phyloP scores from a whole-genome alignment of 768 basidiomycete species.

The Lyophyllum decastes region DNA sequence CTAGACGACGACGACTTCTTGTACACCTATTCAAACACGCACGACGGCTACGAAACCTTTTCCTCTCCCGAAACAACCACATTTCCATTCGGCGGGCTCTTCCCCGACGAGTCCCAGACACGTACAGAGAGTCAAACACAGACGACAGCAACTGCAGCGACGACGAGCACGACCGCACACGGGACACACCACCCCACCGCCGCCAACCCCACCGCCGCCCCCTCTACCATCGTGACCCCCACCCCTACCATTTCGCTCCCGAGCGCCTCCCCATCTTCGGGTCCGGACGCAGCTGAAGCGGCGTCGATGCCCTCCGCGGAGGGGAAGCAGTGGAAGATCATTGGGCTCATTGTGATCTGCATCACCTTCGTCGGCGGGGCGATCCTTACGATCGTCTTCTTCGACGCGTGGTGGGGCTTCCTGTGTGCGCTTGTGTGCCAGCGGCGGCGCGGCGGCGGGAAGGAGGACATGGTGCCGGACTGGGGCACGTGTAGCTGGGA shows the following conservation, averaged over 20 bases:
- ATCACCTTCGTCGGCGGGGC: slow-evolving; percentile 57
- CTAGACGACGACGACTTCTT: slow-evolving; percentile 15
- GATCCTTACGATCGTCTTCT: slow-evolving; percentile 63
- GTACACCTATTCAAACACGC: slow-evolving; percentile 1
- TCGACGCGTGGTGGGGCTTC: slow-evolving; percentile 72
- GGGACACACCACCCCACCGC: neutral
- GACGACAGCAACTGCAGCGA: neutral
- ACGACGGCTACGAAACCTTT: slow-evolving; percentile 7
- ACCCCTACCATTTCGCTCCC: slow-evolving; percentile 6
- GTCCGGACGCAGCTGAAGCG: slow-evolving; percentile 11
- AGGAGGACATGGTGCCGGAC: slow-evolving; percentile 65
- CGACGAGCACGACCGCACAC: slow-evolving; percentile 1
- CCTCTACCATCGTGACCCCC: neutral
- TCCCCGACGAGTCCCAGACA: slow-evolving; percentile 1
- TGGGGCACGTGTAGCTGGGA: slow-evolving; percentile 66
- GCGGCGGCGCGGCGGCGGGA: slow-evolving; percentile 31
- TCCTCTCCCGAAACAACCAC: slow-evolving; percentile 1
- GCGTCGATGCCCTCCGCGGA: slow-evolving; percentile 39
- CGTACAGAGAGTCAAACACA: slow-evolving; percentile 7
- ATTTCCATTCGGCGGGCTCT: slow-evolving; percentile 11
- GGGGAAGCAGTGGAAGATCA: slow-evolving; percentile 64
- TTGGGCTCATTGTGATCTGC: slow-evolving; percentile 68
- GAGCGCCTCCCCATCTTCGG: slow-evolving; percentile 6
- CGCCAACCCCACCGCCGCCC: neutral
- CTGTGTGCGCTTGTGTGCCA: slow-evolving; percentile 50